Base-by-base conservation (phyloP, 2,329 filamentous ascomycete species). In the Phoma herbarum region DNA sequence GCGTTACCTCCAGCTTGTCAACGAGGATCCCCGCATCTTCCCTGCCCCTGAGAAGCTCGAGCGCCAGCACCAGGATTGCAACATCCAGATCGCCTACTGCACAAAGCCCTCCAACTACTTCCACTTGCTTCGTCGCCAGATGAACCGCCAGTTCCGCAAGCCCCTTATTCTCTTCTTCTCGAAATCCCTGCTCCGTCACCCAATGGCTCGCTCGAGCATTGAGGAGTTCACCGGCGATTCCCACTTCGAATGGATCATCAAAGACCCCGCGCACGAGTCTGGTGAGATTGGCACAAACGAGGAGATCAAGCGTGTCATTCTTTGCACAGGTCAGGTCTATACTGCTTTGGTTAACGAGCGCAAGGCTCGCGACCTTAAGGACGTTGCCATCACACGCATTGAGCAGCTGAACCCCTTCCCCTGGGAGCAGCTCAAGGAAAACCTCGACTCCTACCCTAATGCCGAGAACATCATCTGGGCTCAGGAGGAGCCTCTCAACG, bases 331-430 rank as follows among this genome's bases (percentile, higher is more conserved):
- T 68, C 95, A 99, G 82, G 94, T 98, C 58, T 99, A 93, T 80
- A 88, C 90, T 49, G 89, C 93, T 23, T 87, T 99, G 43, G 84
- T 90, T 82, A 98, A 98, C 84, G 88, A 97, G 85, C 93, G 95
- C 71, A 87, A 90, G 70, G 86, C 92, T 64, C 90, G 96, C 77
- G 89, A 90, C 66, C 86, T 97, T 76, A 92, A 93, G 79, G 90
- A 97, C 76, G 91, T 94, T 20, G 95, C 94, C 74, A 90, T 99
- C 77, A 97, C 93, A 22, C 93, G 95, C 76, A 88, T 99, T 68
- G 95, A 99, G 83, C 95, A 99, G 82, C 87, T 99, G 61, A 93
- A 99, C 83, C 95, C 95, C 73, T 99, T 99, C 91, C 95, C 95
- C 50, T 99, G 95, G 94, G 89, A 93, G 71, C 93, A 95, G 80